Conservation (phyloP, 176 grass and related monocot species). For the Microstegium vimineum region DNA sequence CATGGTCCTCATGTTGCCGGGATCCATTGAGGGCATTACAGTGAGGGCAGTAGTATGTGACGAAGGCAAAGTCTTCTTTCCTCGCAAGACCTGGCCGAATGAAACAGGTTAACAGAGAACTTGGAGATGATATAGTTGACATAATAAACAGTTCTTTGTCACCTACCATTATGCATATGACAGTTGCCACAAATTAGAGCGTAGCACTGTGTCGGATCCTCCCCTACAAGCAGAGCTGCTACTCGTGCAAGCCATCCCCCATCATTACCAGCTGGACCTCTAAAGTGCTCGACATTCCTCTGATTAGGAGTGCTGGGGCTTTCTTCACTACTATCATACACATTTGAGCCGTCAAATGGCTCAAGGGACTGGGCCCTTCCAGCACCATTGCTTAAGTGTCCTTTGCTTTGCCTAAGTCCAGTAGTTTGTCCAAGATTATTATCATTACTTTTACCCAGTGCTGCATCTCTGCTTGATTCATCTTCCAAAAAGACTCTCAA, state of each 20-base stretch:
- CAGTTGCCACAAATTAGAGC: constrained; percentile 83
- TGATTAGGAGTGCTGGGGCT: constrained; percentile 32
- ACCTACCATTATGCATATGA: constrained; percentile 89
- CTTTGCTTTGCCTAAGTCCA: constrained; percentile 59
- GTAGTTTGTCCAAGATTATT: constrained; percentile 28
- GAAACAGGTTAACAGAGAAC: constrained; percentile 11
- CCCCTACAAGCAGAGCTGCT: constrained; percentile 90
- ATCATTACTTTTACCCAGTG: constrained; percentile 36
- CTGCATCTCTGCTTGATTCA: constrained; percentile 33
- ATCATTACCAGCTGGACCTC: constrained; percentile 40
- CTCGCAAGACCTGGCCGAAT: constrained; percentile 65
- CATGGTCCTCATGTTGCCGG: constrained; percentile 45
- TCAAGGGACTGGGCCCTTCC: constrained; percentile 12
- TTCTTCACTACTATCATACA: constrained; percentile 44
- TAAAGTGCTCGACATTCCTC: constrained; percentile 58
- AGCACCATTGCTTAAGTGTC: constrained; percentile 7
- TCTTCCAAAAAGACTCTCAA: constrained; percentile 75
- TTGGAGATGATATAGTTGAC: neutral
- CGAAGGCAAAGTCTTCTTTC: constrained; percentile 81
- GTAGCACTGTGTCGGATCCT: constrained; percentile 93
- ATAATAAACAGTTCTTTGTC: neutral
- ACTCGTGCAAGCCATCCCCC: constrained; percentile 79
- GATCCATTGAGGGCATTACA: constrained; percentile 74
- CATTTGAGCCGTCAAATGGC: constrained; percentile 31
- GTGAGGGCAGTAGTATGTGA: constrained; percentile 91